These are phyloP conservation scores for Thielaviopsis musarum DNA, from an alignment of 2,329 filamentous ascomycete species.

Conservation along the genomic window DNA sequence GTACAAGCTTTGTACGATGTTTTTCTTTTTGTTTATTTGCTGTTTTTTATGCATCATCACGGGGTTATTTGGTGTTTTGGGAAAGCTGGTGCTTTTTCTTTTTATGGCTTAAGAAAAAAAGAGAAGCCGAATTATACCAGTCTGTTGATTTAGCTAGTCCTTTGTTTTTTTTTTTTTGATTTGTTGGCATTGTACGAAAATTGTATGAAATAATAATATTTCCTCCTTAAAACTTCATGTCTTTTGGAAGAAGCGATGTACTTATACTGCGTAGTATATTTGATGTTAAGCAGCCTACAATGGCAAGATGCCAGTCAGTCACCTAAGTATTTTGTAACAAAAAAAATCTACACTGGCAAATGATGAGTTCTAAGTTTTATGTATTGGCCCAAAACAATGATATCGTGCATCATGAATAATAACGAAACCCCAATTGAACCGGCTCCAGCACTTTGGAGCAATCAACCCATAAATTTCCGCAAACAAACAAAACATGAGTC, in stretches of 20 bases:
- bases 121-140: neutral
- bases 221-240: too few species aligned
- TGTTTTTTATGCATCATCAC: neutral
- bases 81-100: neutral
- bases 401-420: neutral
- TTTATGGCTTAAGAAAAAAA: neutral
- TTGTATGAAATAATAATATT: neutral
- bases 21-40: neutral
- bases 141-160: neutral
- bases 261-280: too few species aligned
- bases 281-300: too few species aligned
- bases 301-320: too few species aligned
- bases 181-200: neutral
- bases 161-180: neutral
- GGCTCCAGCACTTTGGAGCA: conserved; percentile 6
- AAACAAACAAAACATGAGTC: conserved; percentile 3
- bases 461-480: conserved; percentile 5
- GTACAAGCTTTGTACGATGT: neutral
- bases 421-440: neutral
- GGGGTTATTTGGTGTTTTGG: neutral
- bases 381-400: neutral
- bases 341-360: neutral
- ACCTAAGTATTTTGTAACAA: too few species aligned
- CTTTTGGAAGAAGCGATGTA: neutral
- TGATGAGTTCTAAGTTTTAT: neutral